Percentiles rank a stretch among this genome's conserved stretches.
These are phyloP conservation scores for Aspergillus baeticus DNA, from an alignment of 495 filamentous ascomycete genomes.

Conservation along the genomic window DNA sequence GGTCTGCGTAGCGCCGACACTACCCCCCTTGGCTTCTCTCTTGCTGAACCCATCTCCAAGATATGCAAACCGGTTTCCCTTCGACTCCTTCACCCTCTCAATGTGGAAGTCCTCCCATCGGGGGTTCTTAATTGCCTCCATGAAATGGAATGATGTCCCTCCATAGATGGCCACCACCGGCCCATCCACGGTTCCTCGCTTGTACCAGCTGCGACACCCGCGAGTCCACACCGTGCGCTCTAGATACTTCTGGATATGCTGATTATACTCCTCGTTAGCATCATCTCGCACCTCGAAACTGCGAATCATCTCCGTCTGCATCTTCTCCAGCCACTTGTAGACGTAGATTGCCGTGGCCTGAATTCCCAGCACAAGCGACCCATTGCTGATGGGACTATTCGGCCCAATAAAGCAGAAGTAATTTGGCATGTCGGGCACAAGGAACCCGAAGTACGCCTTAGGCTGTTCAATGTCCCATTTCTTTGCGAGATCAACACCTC, in stretches of 20 bases:
- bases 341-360: slow-evolving; percentile 43
- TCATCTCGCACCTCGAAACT: slow-evolving; percentile 6
- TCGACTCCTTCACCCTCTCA: slow-evolving; percentile 25
- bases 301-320: slow-evolving; percentile 31
- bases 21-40: slow-evolving; percentile 16
- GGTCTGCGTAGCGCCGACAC: neutral
- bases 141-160: slow-evolving; percentile 42
- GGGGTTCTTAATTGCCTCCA: slow-evolving; percentile 45
- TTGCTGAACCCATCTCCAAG: slow-evolving; percentile 40
- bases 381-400: slow-evolving; percentile 5
- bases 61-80: slow-evolving; percentile 46
- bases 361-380: slow-evolving; percentile 27
- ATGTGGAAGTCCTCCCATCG: slow-evolving; percentile 47
- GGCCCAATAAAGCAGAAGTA: slow-evolving; percentile 8
- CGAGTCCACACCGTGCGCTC: slow-evolving; percentile 36
- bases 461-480: slow-evolving; percentile 5
- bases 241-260: slow-evolving; percentile 33
- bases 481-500: neutral
- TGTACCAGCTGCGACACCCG: slow-evolving; percentile 40
- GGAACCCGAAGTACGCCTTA: slow-evolving; percentile 6
- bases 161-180: slow-evolving; percentile 19
- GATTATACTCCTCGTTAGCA: slow-evolving; percentile 10
- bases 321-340: slow-evolving; percentile 33
- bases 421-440: slow-evolving; percentile 3
- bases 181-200: slow-evolving; percentile 19